These are phyloP conservation scores for Cystobasidium pallidum DNA, from an alignment of 1,284 basidiomycete genomes.

Conservation along the genomic window DNA sequence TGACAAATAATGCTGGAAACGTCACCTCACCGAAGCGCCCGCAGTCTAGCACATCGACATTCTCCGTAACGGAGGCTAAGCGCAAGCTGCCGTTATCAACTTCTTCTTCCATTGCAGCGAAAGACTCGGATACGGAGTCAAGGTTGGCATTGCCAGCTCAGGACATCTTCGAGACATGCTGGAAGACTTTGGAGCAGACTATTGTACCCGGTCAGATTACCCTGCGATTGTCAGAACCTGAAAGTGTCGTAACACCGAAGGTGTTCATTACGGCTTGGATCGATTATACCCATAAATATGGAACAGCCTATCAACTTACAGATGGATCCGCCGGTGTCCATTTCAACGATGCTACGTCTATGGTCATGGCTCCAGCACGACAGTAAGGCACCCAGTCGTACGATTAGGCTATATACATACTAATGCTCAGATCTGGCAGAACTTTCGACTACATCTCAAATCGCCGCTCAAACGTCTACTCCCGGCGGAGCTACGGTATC, in stretches of 20 bases:
- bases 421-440: neutral
- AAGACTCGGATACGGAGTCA: conserved; percentile 19
- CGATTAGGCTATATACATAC: neutral
- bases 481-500: conserved; percentile 56
- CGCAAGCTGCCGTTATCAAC: conserved; percentile 24
- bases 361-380: conserved; percentile 82
- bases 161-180: conserved; percentile 50
- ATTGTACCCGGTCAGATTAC: conserved; percentile 21
- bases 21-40: conserved; percentile 22
- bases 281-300: conserved; percentile 98
- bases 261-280: conserved; percentile 97
- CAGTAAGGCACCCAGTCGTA: conserved; percentile 61
- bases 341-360: conserved; percentile 90
- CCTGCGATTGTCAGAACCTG: conserved; percentile 23
- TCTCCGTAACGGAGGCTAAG: conserved; percentile 15
- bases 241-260: conserved; percentile 66
- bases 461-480: conserved; percentile 51
- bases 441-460: conserved; percentile 75
- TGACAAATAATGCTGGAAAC: conserved; percentile 27
- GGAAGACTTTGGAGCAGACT: conserved; percentile 45
- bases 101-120: conserved; percentile 25
- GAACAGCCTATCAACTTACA: conserved; percentile 94
- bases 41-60: conserved; percentile 9
- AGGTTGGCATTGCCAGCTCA: conserved; percentile 39
- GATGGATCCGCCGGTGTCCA: conserved; percentile 93